A percentile compares a stretch with the other conserved stretches of the same genome.
Evolutionary conservation across 805 yeast species (phyloP).

Genomic region (Priceomyces castillae): DNA sequence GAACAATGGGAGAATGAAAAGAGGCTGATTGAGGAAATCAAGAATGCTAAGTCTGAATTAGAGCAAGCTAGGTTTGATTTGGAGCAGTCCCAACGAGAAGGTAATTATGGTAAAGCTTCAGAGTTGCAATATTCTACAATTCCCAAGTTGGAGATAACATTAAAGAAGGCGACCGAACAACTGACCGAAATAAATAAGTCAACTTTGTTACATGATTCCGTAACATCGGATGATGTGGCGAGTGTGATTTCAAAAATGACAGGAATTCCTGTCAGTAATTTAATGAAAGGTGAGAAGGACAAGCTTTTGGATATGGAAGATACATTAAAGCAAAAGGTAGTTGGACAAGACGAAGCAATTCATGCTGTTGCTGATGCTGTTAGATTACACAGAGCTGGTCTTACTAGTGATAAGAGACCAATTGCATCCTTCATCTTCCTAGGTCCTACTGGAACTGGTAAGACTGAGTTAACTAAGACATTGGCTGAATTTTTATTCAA

Average conservation of each 20-base stretch:
- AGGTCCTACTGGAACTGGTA: constrained; percentile 99
- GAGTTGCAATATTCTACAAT: constrained; percentile 84
- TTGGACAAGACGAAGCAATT: constrained; percentile 96
- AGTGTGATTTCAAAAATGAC: constrained; percentile 91
- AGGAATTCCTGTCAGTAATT: constrained; percentile 88
- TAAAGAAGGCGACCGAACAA: constrained; percentile 43
- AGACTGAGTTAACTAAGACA: constrained; percentile 91
- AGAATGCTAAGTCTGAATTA: constrained; percentile 73
- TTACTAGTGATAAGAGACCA: constrained; percentile 91
- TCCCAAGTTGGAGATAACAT: constrained; percentile 69
- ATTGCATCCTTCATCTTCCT: constrained; percentile 94
- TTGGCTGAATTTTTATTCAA: constrained; percentile 90
- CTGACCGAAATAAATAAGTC: constrained; percentile 30
- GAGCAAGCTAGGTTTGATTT: constrained; percentile 83
- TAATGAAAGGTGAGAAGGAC: constrained; percentile 93
- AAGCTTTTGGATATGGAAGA: constrained; percentile 85
- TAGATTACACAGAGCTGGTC: constrained; percentile 92
- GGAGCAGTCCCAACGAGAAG: constrained; percentile 78
- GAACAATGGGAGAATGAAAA: constrained; percentile 86
- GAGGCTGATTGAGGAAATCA: constrained; percentile 69
- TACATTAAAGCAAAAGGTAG: constrained; percentile 70
- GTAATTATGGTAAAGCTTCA: constrained; percentile 85
- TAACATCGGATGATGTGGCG: constrained; percentile 91
- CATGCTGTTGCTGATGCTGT: constrained; percentile 90
- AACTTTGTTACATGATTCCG: constrained; percentile 77